A percentile compares a stretch with the other conserved stretches of the same genome.
Evolutionary conservation across 164 flowering plant species (phyloP).

Genomic region (Euptelea pleiosperma): DNA sequence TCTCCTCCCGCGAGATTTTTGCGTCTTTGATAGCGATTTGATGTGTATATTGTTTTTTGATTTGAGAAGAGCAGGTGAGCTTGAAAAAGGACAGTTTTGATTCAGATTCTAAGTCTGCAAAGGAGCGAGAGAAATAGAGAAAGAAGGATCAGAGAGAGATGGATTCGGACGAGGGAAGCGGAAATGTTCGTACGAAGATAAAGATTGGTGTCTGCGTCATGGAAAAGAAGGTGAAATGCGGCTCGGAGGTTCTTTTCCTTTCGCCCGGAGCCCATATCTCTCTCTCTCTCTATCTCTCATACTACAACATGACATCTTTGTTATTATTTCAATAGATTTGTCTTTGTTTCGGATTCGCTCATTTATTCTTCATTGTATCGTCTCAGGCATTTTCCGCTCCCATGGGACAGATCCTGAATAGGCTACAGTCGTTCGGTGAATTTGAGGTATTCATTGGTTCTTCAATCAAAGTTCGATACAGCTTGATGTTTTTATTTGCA

Average conservation of each 20-base stretch:
- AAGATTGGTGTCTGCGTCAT: constrained; percentile 91
- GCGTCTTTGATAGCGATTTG: not conserved
- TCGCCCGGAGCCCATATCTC: constrained; percentile 14
- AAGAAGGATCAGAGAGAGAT: constrained; percentile 10
- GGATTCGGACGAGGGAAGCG: constrained; percentile 5
- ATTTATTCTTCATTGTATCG: constrained; percentile 6
- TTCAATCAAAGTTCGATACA: not conserved
- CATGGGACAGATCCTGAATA: constrained; percentile 47
- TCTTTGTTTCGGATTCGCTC: not conserved
- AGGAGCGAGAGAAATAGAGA: not conserved
- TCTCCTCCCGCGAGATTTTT: not conserved
- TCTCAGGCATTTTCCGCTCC: constrained; percentile 80
- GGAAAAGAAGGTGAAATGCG: constrained; percentile 99
- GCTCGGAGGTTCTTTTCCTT: constrained; percentile 61
- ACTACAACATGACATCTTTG: not conserved
- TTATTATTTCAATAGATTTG: not conserved
- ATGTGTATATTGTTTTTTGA: not conserved
- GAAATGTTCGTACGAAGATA: constrained; percentile 38
- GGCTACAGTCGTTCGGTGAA: constrained; percentile 69
- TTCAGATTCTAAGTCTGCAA: not conserved
- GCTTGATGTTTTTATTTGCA: too few relatives aligned
- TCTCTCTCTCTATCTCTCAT: not conserved
- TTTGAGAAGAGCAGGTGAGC: not conserved
- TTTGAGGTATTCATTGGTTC: constrained; percentile 59
- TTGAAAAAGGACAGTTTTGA: not conserved